Percentiles rank a stretch among this genome's conserved stretches.
Evolutionary conservation across 2,329 filamentous ascomycete species (phyloP).

Genomic region (Alternaria alternata): DNA sequence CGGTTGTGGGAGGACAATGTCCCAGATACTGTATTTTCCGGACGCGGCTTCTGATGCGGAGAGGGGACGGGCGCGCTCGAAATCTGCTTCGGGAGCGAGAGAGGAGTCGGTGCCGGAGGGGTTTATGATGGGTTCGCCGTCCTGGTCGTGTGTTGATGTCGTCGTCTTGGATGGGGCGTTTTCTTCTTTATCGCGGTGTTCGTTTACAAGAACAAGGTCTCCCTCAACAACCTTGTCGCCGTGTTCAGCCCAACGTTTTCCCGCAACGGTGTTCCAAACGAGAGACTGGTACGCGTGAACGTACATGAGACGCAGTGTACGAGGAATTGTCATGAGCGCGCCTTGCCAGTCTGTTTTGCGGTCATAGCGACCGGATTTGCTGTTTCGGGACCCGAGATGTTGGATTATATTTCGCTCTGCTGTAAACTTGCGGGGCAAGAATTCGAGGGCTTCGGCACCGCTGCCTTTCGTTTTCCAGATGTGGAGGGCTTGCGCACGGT

Average conservation of each 20-base stretch:
- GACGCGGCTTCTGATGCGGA: conserved; percentile 79
- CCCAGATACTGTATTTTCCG: conserved; percentile 81
- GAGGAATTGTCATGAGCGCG: conserved; percentile 79
- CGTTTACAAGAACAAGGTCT: conserved; percentile 77
- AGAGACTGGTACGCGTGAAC: conserved; percentile 95
- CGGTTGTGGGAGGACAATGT: conserved; percentile 90
- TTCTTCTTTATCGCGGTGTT: conserved; percentile 60
- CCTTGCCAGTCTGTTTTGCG: conserved; percentile 77
- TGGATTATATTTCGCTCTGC: conserved; percentile 82
- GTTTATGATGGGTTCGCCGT: conserved; percentile 71
- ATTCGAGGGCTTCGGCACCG: conserved; percentile 66
- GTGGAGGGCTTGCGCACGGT: conserved; percentile 80
- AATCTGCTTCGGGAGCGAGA: conserved; percentile 62
- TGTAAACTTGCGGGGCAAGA: conserved; percentile 80
- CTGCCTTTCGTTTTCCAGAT: conserved; percentile 72
- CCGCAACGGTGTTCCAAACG: conserved; percentile 89
- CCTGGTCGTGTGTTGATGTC: conserved; percentile 58
- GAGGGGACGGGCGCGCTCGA: conserved; percentile 75
- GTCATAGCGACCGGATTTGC: conserved; percentile 55
- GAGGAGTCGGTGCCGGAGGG: conserved; percentile 66
- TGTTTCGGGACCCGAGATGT: conserved; percentile 67
- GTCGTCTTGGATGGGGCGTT: conserved; percentile 37
- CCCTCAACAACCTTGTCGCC: conserved; percentile 80
- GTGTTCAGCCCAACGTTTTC: conserved; percentile 79
- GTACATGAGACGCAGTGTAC: conserved; percentile 90